Evolutionary conservation across 139 green algal genomes (phyloP), one percentile per base, ranked within the genome.

Genomic region (Tetradesmus obliquus): DNA sequence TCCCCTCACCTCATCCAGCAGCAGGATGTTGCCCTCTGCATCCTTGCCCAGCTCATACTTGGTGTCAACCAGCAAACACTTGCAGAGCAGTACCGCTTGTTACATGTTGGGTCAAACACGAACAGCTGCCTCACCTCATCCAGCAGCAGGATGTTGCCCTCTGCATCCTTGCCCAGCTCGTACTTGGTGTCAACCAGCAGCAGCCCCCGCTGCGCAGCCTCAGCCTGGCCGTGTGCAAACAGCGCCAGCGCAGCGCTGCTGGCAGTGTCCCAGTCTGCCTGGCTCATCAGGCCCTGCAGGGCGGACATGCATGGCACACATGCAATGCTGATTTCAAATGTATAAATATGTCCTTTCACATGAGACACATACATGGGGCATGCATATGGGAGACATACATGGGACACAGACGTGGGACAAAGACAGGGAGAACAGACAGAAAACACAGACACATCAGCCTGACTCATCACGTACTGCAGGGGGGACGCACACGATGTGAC

Each of bases 111-210:
- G n/a, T 51, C 17, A n/a, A 81, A 81, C 17, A 8, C 9, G 72
- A 8, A 10, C 72, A 32, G 72, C 72, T 32, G 72, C 72, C 93
- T 87, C 88, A 95, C 94, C 89, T 96, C 94, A 86, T 96, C 94
- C 13, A 96, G 92, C 24, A 96, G 88, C 57, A 93, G n/a, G 84
- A 98, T 97, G 45, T 92, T 92, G 57, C 97, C 97, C 3, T 98
- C 88, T 0, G 90, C 89, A 72, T 97, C 96, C 76, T 95, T 96
- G 12, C 98, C 98, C 94, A 99, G 98, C 90, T 99, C 97, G 79
- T 99, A 99, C 94, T 99, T 99, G 66, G 97, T 99, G 93, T 99
- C 98, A 85, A 99, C 98, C 62, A 99, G 97, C 84, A 99, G 93
- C 91, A 99, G 94, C 1, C 98, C 98, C 0, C 97, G 93, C 84